These are phyloP conservation scores for Eucalyptus curtisii DNA, from an alignment of 345 rosid genomes.

Conservation along the genomic window DNA sequence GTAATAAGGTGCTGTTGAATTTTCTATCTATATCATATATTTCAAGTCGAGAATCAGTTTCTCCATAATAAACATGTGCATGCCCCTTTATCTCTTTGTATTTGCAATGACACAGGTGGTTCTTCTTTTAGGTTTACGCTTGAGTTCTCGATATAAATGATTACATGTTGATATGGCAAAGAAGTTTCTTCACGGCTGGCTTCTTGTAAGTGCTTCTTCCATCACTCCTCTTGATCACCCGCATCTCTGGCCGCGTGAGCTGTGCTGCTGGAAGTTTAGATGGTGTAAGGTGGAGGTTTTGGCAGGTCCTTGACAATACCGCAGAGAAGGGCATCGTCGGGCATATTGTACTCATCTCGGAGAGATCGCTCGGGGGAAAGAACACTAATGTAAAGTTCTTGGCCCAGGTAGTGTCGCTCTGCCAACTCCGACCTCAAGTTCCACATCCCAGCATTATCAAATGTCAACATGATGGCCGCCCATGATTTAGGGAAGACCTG, in stretches of 20 bases:
- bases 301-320: not conserved
- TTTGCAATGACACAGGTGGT: not conserved
- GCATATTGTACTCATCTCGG: constrained; percentile 2
- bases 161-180: not conserved
- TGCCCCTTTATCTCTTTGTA: not conserved
- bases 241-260: not conserved
- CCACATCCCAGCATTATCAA: constrained; percentile 43
- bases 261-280: not conserved
- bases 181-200: not conserved
- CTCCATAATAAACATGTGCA: not conserved
- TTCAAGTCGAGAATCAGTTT: not conserved
- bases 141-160: not conserved
- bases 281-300: constrained; percentile 1
- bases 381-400: constrained; percentile 27
- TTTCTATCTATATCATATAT: not conserved
- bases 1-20: not conserved
- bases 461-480: constrained; percentile 27
- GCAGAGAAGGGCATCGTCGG: constrained; percentile 1
- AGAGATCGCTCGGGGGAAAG: constrained; percentile 3
- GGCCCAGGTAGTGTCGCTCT: constrained; percentile 27
- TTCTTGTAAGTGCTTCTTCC: not conserved
- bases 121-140: not conserved
- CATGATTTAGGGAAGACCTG: constrained; percentile 29
- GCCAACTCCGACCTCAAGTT: constrained; percentile 30
- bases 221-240: not conserved